phyloP scores from a whole-genome alignment of 2,329 filamentous ascomycete genomes.

The Fusarium sp. region DNA sequence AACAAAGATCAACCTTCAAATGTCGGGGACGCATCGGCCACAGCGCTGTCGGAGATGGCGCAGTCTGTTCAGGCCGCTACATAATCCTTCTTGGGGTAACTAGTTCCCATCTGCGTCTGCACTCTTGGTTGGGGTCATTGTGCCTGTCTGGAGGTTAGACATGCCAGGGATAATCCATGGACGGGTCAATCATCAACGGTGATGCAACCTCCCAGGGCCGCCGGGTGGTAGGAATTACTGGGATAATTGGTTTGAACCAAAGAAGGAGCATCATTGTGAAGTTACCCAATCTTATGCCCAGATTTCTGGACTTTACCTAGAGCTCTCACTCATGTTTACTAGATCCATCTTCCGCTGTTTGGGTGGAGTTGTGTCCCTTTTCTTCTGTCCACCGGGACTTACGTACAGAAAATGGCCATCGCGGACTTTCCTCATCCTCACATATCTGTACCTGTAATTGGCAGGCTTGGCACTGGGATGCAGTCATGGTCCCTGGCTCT shows the following conservation, averaged over 20 bases:
- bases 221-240: conserved; percentile 6
- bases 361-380: background rate
- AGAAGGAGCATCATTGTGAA: conserved; percentile 12
- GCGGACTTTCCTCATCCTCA: conserved; percentile 18
- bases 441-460: conserved; percentile 28
- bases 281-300: conserved; percentile 11
- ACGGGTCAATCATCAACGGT: conserved; percentile 38
- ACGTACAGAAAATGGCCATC: conserved; percentile 3
- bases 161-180: conserved; percentile 42
- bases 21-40: conserved; percentile 26
- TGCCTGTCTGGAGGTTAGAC: conserved; percentile 24
- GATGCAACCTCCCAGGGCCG: conserved; percentile 41
- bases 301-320: background rate
- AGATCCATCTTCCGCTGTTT: background rate
- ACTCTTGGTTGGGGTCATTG: conserved; percentile 39
- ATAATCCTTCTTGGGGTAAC: conserved; percentile 33
- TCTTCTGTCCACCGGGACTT: conserved; percentile 1
- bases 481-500: conserved; percentile 27
- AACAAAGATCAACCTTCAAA: conserved; percentile 27
- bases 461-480: conserved; percentile 33
- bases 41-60: conserved; percentile 21
- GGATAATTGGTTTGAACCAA: conserved; percentile 10
- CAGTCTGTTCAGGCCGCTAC: conserved; percentile 15
- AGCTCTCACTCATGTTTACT: background rate
- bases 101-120: conserved; percentile 37